A percentile compares a stretch with the other conserved stretches of the same genome.
These are phyloP conservation scores for Diaporthe amygdali DNA, from an alignment of 2,329 filamentous ascomycete genomes.

Conservation along the genomic window DNA sequence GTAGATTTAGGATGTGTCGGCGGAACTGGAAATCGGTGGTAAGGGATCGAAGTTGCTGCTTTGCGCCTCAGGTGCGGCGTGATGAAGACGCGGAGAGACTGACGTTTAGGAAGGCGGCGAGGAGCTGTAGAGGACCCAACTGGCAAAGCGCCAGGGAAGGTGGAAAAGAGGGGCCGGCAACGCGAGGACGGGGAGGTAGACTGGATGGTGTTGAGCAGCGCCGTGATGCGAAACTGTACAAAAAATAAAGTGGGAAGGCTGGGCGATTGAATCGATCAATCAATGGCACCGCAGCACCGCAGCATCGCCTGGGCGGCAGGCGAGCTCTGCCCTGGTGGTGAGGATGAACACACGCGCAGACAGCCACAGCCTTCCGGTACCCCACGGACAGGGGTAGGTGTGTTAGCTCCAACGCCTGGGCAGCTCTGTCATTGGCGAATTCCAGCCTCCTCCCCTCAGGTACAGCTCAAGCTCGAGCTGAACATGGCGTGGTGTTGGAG, in stretches of 20 bases:
- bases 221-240: not conserved
- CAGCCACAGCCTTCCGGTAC: not conserved
- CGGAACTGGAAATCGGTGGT: not conserved
- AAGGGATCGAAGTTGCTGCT: not conserved
- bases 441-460: not conserved
- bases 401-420: constrained; percentile 8
- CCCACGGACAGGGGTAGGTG: constrained; percentile 10
- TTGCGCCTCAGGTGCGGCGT: not conserved
- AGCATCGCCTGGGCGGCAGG: not conserved
- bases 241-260: constrained; percentile 15
- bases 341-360: too few species aligned
- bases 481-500: not conserved
- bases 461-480: not conserved
- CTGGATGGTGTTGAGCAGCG: not conserved
- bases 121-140: not conserved
- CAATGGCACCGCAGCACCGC: not conserved
- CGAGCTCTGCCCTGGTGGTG: not conserved
- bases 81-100: not conserved
- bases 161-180: not conserved
- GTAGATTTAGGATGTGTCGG: not conserved
- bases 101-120: not conserved
- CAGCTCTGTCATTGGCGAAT: not conserved
- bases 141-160: not conserved
- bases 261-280: not conserved
- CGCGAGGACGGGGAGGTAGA: not conserved